A percentile compares a stretch with the other conserved stretches of the same genome.
These are phyloP conservation scores for Wallacemonas sp. DNA, from an alignment of 208 protist species.

Conservation along the genomic window DNA sequence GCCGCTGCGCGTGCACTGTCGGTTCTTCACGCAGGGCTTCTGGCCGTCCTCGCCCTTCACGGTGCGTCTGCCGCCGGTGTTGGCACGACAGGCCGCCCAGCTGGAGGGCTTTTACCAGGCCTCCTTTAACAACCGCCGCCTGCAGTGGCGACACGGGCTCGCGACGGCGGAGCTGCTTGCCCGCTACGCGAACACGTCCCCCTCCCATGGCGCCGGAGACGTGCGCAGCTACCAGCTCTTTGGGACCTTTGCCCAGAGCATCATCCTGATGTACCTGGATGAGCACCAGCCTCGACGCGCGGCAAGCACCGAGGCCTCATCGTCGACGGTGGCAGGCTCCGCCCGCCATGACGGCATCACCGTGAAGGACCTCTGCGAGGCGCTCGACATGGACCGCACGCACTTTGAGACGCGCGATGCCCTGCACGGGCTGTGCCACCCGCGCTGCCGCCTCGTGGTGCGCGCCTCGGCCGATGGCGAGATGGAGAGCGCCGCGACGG, in stretches of 20 bases:
- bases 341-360: constrained; percentile 23
- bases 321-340: neutral
- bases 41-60: constrained; percentile 80
- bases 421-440: constrained; percentile 58
- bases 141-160: constrained; percentile 92
- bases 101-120: constrained; percentile 87
- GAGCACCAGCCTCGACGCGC: constrained; percentile 20
- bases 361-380: constrained; percentile 64
- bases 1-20: constrained; percentile 67
- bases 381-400: constrained; percentile 58
- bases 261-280: constrained; percentile 93
- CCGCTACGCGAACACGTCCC: neutral
- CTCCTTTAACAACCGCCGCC: constrained; percentile 68
- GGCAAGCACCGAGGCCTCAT: constrained; percentile 36
- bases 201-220: constrained; percentile 22
- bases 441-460: constrained; percentile 46
- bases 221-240: constrained; percentile 74
- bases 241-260: constrained; percentile 91
- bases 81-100: constrained; percentile 45
- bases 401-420: constrained; percentile 40
- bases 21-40: constrained; percentile 90
- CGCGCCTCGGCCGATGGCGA: constrained; percentile 11
- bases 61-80: constrained; percentile 36
- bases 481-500: neutral
- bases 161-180: constrained; percentile 67